phyloP scores from a whole-genome alignment of 2,329 filamentous ascomycete species.

The Hymenoscyphus salicellus region DNA sequence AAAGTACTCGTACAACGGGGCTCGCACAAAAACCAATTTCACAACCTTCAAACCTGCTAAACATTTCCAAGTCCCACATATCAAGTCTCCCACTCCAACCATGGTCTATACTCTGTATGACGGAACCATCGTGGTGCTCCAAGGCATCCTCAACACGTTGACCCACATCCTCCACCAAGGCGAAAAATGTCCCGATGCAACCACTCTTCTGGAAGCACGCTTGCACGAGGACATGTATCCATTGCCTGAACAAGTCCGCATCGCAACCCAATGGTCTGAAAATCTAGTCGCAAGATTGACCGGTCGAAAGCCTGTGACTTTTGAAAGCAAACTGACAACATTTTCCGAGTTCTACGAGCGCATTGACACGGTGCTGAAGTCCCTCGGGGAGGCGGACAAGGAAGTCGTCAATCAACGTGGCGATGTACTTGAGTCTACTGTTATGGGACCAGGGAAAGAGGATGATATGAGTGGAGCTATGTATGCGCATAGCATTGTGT shows the following conservation, averaged over 20 bases:
- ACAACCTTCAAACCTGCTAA: background rate
- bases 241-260: slow-evolving; percentile 43
- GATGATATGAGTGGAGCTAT: slow-evolving; percentile 22
- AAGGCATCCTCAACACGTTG: slow-evolving; percentile 31
- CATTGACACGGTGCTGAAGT: background rate
- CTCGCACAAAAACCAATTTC: background rate
- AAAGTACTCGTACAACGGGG: background rate
- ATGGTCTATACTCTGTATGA: slow-evolving; percentile 32
- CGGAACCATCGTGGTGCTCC: slow-evolving; percentile 28
- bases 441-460: slow-evolving; percentile 18
- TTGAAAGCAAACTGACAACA: background rate
- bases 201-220: slow-evolving; percentile 35
- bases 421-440: slow-evolving; percentile 8
- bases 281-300: slow-evolving; percentile 31
- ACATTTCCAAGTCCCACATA: background rate
- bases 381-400: background rate
- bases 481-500: slow-evolving; percentile 47
- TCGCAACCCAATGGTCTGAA: slow-evolving; percentile 31
- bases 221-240: slow-evolving; percentile 48
- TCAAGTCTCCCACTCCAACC: background rate
- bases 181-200: slow-evolving; percentile 22
- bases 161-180: slow-evolving; percentile 34
- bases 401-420: background rate
- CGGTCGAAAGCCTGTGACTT: slow-evolving; percentile 24
- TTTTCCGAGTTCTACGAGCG: background rate